phyloP scores from a whole-genome alignment of 192 early-diverging fungal species.

The Cladochytrium replicatum region DNA sequence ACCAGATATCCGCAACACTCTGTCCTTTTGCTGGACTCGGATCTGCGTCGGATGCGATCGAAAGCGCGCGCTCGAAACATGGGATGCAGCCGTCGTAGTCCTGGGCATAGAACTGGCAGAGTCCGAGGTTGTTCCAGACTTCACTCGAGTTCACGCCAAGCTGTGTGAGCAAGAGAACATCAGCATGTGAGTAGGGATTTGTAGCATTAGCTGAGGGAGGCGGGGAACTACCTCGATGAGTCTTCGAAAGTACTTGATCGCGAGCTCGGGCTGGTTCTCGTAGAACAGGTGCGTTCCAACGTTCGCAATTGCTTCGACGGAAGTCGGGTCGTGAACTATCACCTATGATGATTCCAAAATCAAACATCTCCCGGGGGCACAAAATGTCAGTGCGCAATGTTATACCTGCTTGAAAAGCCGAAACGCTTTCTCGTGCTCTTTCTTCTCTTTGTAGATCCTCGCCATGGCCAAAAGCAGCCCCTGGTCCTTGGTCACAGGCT shows the following conservation, averaged over 20 bases:
- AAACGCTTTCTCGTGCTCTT: conserved; percentile 7
- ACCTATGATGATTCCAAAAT: conserved; percentile 10
- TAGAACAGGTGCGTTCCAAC: conserved; percentile 19
- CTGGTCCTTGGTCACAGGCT: conserved; percentile 2
- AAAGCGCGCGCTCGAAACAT: conserved; percentile 23
- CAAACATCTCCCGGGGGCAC: background rate
- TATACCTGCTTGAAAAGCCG: conserved; percentile 15
- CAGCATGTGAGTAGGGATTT: background rate
- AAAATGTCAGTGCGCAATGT: background rate
- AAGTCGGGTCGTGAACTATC: conserved; percentile 9
- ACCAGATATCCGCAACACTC: conserved; percentile 21
- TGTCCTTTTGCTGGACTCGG: too few species aligned
- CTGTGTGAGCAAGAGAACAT: conserved; percentile 4
- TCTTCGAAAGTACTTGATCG: conserved; percentile 15
- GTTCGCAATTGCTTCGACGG: conserved; percentile 18
- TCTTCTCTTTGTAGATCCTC: conserved; percentile 12
- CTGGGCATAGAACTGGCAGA: conserved; percentile 23
- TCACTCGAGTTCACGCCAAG: background rate
- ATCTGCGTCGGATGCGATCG: conserved; percentile 6
- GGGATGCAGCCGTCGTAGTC: conserved; percentile 13
- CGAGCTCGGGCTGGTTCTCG: conserved; percentile 22
- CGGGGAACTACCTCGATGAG: conserved; percentile 13
- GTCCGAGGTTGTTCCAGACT: conserved; percentile 25
- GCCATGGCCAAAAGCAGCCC: conserved; percentile 13
- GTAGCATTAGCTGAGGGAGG: background rate